These are phyloP conservation scores for Vickermania spadyakhi DNA, from an alignment of 208 protist genomes.

Conservation along the genomic window DNA sequence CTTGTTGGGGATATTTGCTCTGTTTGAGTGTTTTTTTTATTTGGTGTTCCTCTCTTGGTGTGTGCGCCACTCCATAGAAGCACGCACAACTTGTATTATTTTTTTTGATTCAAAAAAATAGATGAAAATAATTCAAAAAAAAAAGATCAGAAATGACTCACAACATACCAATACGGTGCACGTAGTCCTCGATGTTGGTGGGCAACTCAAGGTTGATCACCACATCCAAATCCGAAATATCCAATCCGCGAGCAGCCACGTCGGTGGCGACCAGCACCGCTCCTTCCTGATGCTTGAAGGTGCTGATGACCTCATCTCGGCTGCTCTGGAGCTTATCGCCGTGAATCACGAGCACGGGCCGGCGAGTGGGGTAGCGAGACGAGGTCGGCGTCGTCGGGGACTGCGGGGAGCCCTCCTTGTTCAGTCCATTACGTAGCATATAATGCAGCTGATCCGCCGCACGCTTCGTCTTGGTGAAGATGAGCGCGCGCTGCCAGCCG, in stretches of 20 bases:
- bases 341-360: conserved; percentile 76
- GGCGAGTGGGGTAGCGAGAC: conserved; percentile 5
- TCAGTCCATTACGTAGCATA: conserved; percentile 46
- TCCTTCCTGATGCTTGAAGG: conserved; percentile 59
- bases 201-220: conserved; percentile 99
- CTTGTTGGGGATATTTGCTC: too few relatives aligned
- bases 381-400: neutral
- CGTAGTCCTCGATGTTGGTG: conserved; percentile 97
- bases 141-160: conserved; percentile 22
- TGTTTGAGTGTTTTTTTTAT: neutral
- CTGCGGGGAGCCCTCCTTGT: neutral
- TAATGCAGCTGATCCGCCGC: conserved; percentile 62
- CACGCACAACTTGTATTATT: too few relatives aligned
- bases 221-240: conserved; percentile 97
- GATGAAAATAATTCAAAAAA: conserved; percentile 9
- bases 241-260: conserved; percentile 91
- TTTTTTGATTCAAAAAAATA: conserved; percentile 9
- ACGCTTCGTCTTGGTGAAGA: conserved; percentile 89
- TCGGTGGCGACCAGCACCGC: conserved; percentile 88
- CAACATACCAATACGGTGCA: conserved; percentile 96
- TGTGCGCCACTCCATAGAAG: too few relatives aligned
- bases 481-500: conserved; percentile 64
- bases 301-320: conserved; percentile 84
- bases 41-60: neutral
- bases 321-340: conserved; percentile 89